phyloP scores from a whole-genome alignment of 2,329 filamentous ascomycete genomes.

The Cordyceps farinosa region DNA sequence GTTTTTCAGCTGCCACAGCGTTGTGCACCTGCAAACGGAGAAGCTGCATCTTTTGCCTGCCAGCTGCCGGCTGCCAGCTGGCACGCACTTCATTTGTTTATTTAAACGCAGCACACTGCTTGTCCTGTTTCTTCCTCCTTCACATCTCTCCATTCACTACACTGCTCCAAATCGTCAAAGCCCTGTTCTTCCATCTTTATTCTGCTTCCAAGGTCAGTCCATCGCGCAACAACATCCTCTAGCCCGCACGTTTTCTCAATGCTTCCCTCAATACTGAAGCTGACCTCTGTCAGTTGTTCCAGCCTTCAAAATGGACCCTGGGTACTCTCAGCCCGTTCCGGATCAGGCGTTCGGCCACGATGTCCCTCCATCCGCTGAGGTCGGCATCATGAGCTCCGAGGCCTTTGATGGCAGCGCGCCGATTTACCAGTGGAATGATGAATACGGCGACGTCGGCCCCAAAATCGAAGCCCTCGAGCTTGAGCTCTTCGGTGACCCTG shows the following conservation, averaged over 20 bases:
- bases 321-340: background rate
- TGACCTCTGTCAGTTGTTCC: background rate
- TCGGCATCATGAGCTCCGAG: background rate
- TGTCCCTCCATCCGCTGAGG: constrained; percentile 12
- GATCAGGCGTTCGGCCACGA: background rate
- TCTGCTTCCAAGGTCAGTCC: background rate
- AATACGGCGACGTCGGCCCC: constrained; percentile 82
- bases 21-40: constrained; percentile 5
- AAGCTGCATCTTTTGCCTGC: background rate
- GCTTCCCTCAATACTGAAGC: background rate
- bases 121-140: background rate
- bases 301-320: background rate
- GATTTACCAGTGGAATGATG: constrained; percentile 80
- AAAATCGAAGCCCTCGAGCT: constrained; percentile 65
- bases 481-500: constrained; percentile 65
- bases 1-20: background rate
- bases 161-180: background rate
- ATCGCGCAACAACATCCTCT: background rate
- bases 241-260: background rate
- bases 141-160: background rate
- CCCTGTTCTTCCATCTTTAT: background rate
- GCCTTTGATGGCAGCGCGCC: constrained; percentile 53
- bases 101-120: constrained; percentile 5
- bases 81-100: background rate
- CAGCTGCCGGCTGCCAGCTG: constrained; percentile 11